Conservation (phyloP, 768 basidiomycete species). For the Clitopilus passeckerianus region DNA sequence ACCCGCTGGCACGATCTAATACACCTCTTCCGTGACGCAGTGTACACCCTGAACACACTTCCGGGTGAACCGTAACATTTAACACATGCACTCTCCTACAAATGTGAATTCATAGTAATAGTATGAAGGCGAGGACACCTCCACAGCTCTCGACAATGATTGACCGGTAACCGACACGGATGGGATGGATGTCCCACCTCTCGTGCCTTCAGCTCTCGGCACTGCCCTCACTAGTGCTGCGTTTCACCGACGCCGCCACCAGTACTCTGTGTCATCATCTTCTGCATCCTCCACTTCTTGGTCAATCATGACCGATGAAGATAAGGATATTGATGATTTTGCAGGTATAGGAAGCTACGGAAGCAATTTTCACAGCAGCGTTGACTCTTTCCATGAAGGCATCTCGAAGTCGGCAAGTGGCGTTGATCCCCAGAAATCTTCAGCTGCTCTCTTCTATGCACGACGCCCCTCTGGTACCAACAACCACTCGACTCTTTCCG, state of each 20-base stretch:
- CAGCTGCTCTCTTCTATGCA: constrained; percentile 56
- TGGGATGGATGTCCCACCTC: constrained; percentile 54
- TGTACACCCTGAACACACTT: constrained; percentile 83
- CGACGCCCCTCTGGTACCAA: constrained; percentile 71
- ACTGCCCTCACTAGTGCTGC: constrained; percentile 43
- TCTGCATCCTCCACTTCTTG: constrained; percentile 63
- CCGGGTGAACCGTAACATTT: constrained; percentile 55
- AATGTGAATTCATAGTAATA: too few species aligned
- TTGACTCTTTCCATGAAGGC: constrained; percentile 33
- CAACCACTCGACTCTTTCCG: constrained; percentile 55
- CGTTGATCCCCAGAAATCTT: constrained; percentile 26
- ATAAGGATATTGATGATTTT: constrained; percentile 43
- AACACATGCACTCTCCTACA: too few species aligned
- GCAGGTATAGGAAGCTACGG: constrained; percentile 26
- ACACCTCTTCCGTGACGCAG: constrained; percentile 77
- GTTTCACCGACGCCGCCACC: constrained; percentile 31
- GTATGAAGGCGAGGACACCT: too few species aligned
- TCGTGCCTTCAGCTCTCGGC: constrained; percentile 64
- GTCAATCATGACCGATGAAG: constrained; percentile 62
- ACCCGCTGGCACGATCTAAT: constrained; percentile 74
- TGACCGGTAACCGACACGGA: too few species aligned
- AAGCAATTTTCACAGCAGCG: constrained; percentile 29
- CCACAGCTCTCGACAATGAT: too few species aligned
- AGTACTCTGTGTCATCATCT: constrained; percentile 57
- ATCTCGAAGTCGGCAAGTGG: constrained; percentile 35